Evolutionary conservation across 768 basidiomycete genomes (phyloP).

Genomic region (Russula sp.): DNA sequence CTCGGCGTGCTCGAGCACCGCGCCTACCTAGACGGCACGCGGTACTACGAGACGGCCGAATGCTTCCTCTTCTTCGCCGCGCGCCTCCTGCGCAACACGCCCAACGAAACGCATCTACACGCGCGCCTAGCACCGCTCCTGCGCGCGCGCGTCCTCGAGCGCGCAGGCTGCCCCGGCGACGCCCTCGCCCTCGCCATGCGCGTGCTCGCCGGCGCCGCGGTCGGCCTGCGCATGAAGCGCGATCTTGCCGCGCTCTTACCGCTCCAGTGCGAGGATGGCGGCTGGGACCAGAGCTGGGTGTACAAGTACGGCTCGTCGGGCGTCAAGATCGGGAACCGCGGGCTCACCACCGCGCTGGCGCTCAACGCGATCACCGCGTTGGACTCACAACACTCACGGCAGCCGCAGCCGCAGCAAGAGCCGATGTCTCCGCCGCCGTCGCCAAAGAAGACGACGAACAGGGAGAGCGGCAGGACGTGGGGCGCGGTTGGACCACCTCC

Average conservation of each 20-base stretch:
- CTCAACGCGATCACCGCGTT: conserved; percentile 40
- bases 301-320: conserved; percentile 47
- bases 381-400: background rate
- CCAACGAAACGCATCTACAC: conserved; percentile 30
- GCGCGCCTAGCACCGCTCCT: conserved; percentile 34
- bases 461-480: background rate
- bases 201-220: conserved; percentile 36
- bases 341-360: conserved; percentile 47
- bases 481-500: background rate
- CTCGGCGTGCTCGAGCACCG: conserved; percentile 42
- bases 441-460: background rate
- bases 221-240: conserved; percentile 36
- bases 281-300: conserved; percentile 49
- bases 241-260: conserved; percentile 40
- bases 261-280: conserved; percentile 48
- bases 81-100: conserved; percentile 35
- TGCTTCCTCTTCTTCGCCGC: conserved; percentile 46
- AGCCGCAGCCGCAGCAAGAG: background rate
- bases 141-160: conserved; percentile 41
- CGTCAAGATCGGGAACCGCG: conserved; percentile 45
- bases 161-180: conserved; percentile 42
- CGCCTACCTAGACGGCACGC: conserved; percentile 47
- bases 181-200: conserved; percentile 53
- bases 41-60: conserved; percentile 47
- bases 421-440: background rate